Base-by-base conservation (phyloP, 768 basidiomycete species). In the Austroboletus festivus region DNA sequence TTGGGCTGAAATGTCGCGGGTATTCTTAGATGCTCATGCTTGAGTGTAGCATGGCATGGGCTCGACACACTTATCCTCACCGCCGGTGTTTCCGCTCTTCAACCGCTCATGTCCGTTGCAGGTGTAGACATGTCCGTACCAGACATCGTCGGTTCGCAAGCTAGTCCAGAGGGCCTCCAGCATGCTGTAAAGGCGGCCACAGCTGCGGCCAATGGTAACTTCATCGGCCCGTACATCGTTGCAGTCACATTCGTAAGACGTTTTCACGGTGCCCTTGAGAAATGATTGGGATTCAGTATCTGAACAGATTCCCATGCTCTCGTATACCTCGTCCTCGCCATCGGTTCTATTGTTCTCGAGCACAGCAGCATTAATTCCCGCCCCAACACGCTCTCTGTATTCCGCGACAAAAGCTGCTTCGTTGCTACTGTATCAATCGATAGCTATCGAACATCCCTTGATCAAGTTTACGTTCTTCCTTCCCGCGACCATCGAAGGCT, bases 311-410 rank as follows among this genome's bases (percentile, higher is more conserved):
- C 93, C 93, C 0, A 63, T 92, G 0, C 77, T 95, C 28, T 71
- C 78, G 11, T 61, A 73, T 21, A 78, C 83, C 0, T 93, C 90
- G 0, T 47, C 62, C 0, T 74, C 79, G 0, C 92, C 93, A 0
- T 80, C 89, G 0, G 73, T 95, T 31, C 78, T 91, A 22, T 80
- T 94, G 35, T 62, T 96, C 30, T 90, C 90, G 8, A 87, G 85
- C 23, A 71, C 86, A 3, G 93, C 85, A 3, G 81, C 89, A 3
- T 72, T 85, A 6, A 82, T 93, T 30, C 89, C 93, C 3, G 82
- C 93, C 0, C 93, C 93, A 1, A 92, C 89, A 1, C 84, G 93
- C 7, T 71, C 89, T 1, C 69, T 97, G 30, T 97, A 97, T 62
- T 82, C 78, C 0, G 81, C 91, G 3, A 89, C 86, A 10, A 96